phyloP scores from a whole-genome alignment of 2,329 filamentous ascomycete genomes.

The Hawksworthiomyces lignivorus region DNA sequence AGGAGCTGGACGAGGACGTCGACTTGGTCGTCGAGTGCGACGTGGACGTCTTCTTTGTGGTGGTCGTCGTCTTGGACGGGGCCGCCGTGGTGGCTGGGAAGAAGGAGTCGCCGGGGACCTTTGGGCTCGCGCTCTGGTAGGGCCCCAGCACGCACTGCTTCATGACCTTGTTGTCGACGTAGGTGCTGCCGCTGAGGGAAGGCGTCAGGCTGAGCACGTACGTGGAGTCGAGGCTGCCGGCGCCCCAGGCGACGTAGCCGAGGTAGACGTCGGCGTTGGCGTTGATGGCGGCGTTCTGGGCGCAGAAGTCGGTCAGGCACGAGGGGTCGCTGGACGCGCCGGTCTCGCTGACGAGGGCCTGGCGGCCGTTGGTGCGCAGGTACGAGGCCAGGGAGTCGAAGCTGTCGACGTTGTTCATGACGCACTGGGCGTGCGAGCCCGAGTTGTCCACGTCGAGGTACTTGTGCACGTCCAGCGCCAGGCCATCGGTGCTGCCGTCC shows the following conservation, averaged over 20 bases:
- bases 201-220: slow-evolving; percentile 23
- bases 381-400: slow-evolving; percentile 27
- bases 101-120: not conserved
- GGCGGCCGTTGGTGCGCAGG: slow-evolving; percentile 25
- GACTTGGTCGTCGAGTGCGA: no score
- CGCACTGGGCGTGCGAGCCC: slow-evolving; percentile 44
- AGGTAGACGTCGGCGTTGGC: slow-evolving; percentile 25
- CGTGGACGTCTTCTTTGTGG: no score
- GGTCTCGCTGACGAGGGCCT: slow-evolving; percentile 29
- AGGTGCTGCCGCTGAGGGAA: slow-evolving; percentile 8
- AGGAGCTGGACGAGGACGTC: no score
- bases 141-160: slow-evolving; percentile 14
- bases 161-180: slow-evolving; percentile 14
- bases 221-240: slow-evolving; percentile 19
- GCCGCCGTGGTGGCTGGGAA: no score
- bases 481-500: slow-evolving; percentile 45
- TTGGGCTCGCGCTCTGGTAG: slow-evolving; percentile 3
- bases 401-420: slow-evolving; percentile 34
- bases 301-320: slow-evolving; percentile 25
- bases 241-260: slow-evolving; percentile 22
- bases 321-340: slow-evolving; percentile 28
- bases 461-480: slow-evolving; percentile 55
- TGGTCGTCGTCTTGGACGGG: not conserved
- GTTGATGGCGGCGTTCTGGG: slow-evolving; percentile 25
- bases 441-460: slow-evolving; percentile 52